Evolutionary conservation across 495 filamentous ascomycete genomes (phyloP).

Genomic region (Lophiostoma macrostomum): DNA sequence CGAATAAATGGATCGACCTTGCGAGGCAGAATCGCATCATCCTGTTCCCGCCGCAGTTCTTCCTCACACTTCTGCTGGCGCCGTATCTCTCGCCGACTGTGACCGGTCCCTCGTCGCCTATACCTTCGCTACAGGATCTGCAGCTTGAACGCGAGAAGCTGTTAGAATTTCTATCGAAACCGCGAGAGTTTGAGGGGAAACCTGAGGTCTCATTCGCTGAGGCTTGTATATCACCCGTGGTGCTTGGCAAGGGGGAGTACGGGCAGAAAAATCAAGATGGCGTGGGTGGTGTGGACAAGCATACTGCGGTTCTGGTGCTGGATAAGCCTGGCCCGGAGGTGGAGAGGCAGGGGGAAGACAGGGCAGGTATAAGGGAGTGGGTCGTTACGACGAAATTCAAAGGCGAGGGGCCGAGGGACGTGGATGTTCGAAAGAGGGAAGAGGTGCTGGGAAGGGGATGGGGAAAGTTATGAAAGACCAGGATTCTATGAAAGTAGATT

Average conservation of each 20-base stretch:
- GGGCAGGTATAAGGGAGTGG: slow-evolving; percentile 67
- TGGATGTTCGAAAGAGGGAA: slow-evolving; percentile 39
- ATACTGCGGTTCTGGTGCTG: slow-evolving; percentile 62
- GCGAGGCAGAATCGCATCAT: slow-evolving; percentile 65
- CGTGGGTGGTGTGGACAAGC: slow-evolving; percentile 45
- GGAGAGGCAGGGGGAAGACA: slow-evolving; percentile 46
- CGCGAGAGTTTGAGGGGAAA: slow-evolving; percentile 35
- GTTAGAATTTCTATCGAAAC: slow-evolving; percentile 50
- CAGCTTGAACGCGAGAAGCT: slow-evolving; percentile 56
- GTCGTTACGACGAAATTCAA: slow-evolving; percentile 68
- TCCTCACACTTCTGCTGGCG: slow-evolving; percentile 66
- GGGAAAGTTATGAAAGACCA: slow-evolving; percentile 9
- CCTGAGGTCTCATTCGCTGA: slow-evolving; percentile 66
- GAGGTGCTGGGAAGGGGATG: slow-evolving; percentile 33
- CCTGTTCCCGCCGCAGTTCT: slow-evolving; percentile 86
- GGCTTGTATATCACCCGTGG: slow-evolving; percentile 72
- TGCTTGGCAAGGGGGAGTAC: slow-evolving; percentile 54
- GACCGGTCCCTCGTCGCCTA: slow-evolving; percentile 31
- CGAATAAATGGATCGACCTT: slow-evolving; percentile 63
- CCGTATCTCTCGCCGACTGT: slow-evolving; percentile 51
- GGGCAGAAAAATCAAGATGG: slow-evolving; percentile 41
- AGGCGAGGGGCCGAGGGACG: slow-evolving; percentile 42
- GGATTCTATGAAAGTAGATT: too few relatives aligned
- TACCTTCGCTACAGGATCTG: slow-evolving; percentile 44
- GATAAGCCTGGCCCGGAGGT: slow-evolving; percentile 72